Evolutionary conservation across 2,329 filamentous ascomycete species (phyloP), one percentile per base, ranked within the genome.

Genomic region (Alternaria infectoria): DNA sequence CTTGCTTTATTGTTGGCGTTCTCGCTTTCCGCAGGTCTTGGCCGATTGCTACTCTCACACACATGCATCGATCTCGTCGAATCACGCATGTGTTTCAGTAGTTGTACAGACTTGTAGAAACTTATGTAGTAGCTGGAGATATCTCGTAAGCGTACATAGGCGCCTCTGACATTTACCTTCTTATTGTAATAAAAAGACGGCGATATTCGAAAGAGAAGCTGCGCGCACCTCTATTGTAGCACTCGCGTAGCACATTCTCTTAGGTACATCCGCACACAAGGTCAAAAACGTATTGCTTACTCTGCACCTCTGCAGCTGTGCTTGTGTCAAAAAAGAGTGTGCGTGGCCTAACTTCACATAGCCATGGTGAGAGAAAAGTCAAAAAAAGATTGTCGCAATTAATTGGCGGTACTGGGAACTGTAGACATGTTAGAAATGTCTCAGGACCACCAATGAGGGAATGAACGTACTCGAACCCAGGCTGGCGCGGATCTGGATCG

Each of bases 401-500:
- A 56, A 61, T 62, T 76, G 74, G 74, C 73, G 74, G 73, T 76
- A 71, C 74, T 75, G 74, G 72, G 74, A 76, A 73, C 74, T 72
- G 67, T 67, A 66, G 59, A 66, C 62, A 62, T 62, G 67, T 74
- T 69, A 73, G 69, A 61, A 52, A 66, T 67, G 65, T 65, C 57
- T 64, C 57, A 68, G 66, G 57, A 69, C 69, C 62, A 55, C 54
- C 54, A 64, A 63, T 68, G 43, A 65, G 44, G 61, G 57, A 58
- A 26, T 36, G 28, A 72, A 74, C 73, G 70, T 74, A 75, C 73
- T 74, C 71, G 71, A 74, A 74, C 75, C 74, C 76, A 77, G 76
- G 75, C 76, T 78, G 74, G 75, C 76, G 74, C 76, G 76, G 71
- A 74, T 72, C 68, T 71, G 66, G 69, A 73, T 72, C 70, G 59